Percentiles rank a stretch among this genome's conserved stretches.
phyloP scores from a whole-genome alignment of 2,329 filamentous ascomycete genomes.

The Dactylellina sp. region DNA sequence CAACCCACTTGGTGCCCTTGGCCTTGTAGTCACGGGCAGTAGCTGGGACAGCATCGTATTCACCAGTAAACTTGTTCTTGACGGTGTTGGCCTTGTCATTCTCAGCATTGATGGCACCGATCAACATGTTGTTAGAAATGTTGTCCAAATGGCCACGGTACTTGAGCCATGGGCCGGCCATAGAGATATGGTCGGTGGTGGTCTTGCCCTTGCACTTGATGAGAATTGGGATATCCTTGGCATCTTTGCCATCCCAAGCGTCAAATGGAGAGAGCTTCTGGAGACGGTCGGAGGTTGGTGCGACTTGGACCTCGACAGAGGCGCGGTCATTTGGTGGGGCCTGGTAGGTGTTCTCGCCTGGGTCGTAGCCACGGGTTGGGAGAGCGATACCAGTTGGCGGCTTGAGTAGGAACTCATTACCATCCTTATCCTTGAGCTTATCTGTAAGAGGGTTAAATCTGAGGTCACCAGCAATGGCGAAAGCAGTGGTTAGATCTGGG shows the following conservation, averaged over 20 bases:
- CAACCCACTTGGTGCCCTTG: conserved; percentile 95
- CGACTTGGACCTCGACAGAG: conserved; percentile 80
- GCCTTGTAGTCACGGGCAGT: conserved; percentile 98
- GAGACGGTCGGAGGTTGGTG: conserved; percentile 90
- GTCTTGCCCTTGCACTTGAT: conserved; percentile 98
- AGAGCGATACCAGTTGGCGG: conserved; percentile 84
- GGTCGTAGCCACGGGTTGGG: conserved; percentile 84
- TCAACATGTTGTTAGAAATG: conserved; percentile 99
- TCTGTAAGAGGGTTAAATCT: conserved; percentile 97
- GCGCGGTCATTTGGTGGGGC: conserved; percentile 84
- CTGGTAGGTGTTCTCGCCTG: conserved; percentile 94
- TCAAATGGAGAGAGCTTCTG: conserved; percentile 89
- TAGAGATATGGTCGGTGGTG: conserved; percentile 96
- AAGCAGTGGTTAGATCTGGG: conserved; percentile 86
- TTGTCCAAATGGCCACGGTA: conserved; percentile 99
- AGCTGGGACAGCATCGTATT: conserved; percentile 88
- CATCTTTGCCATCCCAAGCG: conserved; percentile 93
- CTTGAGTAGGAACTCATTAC: conserved; percentile 92
- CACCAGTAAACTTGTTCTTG: conserved; percentile 85
- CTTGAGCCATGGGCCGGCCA: conserved; percentile 97
- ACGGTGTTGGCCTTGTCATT: conserved; percentile 99
- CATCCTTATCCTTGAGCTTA: conserved; percentile 90
- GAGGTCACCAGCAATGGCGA: conserved; percentile 84
- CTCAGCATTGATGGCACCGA: conserved; percentile 93
- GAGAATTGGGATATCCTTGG: conserved; percentile 83